phyloP scores from a whole-genome alignment of 306 rosid species.

The Prunus salicina region DNA sequence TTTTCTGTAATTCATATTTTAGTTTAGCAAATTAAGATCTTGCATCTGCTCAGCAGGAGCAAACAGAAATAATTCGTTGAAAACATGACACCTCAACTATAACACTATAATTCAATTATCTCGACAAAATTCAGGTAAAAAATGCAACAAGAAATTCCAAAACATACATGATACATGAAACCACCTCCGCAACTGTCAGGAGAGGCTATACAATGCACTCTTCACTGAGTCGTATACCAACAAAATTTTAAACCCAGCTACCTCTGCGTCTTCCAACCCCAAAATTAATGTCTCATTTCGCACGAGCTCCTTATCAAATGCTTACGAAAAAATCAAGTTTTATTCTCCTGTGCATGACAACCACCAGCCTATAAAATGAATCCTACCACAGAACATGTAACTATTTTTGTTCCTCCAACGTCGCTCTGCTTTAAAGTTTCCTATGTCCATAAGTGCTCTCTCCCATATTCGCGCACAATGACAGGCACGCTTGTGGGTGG shows the following conservation, averaged over 20 bases:
- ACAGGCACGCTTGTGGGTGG: constrained; percentile 89
- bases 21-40: not conserved
- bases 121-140: not conserved
- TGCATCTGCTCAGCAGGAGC: not conserved
- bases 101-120: not conserved
- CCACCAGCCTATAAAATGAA: not conserved
- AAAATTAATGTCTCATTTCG: not conserved
- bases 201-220: constrained; percentile 36
- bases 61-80: not conserved
- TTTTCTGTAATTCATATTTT: too few relatives aligned
- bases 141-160: not conserved
- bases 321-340: not conserved
- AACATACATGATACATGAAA: not conserved
- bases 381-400: not conserved
- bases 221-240: constrained; percentile 25
- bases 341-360: not conserved
- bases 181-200: constrained; percentile 23
- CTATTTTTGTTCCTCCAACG: not conserved
- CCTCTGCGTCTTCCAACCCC: not conserved
- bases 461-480: constrained; percentile 75
- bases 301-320: constrained; percentile 1
- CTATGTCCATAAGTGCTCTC: constrained; percentile 47
- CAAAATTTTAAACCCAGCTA: constrained; percentile 1
- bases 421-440: not conserved
- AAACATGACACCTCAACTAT: not conserved